Conservation (phyloP, 2,329 filamentous ascomycete species). For the Beauveria medogensis region DNA sequence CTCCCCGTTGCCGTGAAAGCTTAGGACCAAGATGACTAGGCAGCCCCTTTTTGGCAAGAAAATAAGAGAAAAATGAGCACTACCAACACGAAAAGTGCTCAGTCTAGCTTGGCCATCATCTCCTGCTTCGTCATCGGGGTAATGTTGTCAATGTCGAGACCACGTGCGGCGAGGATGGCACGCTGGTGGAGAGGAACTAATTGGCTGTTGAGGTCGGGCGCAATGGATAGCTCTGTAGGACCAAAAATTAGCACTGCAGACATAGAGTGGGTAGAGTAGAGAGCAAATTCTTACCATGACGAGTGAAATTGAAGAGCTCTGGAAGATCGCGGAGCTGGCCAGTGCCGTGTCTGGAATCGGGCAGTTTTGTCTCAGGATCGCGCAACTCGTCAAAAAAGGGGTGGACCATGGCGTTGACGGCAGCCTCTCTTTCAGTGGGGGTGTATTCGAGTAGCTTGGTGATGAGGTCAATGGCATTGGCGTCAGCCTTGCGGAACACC, state of each 20-base stretch:
- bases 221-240: constrained; percentile 82
- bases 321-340: constrained; percentile 76
- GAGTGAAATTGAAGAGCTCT: constrained; percentile 83
- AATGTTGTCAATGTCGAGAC: constrained; percentile 90
- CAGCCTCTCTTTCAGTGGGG: constrained; percentile 85
- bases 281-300: constrained; percentile 64
- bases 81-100: constrained; percentile 32
- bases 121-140: constrained; percentile 85
- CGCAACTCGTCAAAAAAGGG: constrained; percentile 97
- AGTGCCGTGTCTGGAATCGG: constrained; percentile 85
- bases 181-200: constrained; percentile 80
- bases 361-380: constrained; percentile 82
- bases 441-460: constrained; percentile 93
- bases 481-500: constrained; percentile 94
- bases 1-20: not conserved
- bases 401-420: constrained; percentile 94
- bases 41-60: not conserved
- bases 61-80: constrained; percentile 3
- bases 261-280: not conserved
- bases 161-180: constrained; percentile 63
- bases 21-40: not conserved
- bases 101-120: constrained; percentile 97
- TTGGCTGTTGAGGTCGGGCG: constrained; percentile 75
- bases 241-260: not conserved
- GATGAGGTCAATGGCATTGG: constrained; percentile 89